Conservation (phyloP, 176 grass and related monocot species). For the Coix lacrymajobi region DNA sequence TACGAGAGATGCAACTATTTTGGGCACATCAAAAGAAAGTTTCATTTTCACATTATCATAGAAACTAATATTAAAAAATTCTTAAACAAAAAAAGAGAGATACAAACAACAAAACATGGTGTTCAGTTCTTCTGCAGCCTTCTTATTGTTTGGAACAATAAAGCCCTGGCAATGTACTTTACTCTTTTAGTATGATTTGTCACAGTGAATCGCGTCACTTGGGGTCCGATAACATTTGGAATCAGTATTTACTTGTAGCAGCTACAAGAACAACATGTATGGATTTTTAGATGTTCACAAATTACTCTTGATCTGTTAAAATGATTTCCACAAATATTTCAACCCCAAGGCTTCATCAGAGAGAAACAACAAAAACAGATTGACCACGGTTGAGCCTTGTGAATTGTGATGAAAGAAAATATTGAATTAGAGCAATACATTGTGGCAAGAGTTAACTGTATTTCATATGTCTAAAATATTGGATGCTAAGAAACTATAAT, state of each 20-base stretch:
- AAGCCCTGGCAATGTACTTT: conserved; percentile 1
- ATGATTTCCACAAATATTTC: not conserved
- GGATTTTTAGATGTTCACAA: not conserved
- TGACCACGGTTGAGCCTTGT: not conserved
- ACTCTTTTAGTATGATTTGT: conserved; percentile 10
- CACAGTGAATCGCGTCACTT: not conserved
- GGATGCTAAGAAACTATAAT: not conserved
- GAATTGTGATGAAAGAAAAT: not conserved
- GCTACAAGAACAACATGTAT: not conserved
- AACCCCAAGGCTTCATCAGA: not conserved
- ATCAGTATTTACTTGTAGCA: not conserved
- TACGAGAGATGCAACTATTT: not conserved
- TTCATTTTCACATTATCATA: not conserved
- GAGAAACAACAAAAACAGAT: not conserved
- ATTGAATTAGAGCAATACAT: conserved; percentile 3
- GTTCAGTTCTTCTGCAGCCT: conserved; percentile 7
- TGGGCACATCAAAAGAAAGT: conserved; percentile 1
- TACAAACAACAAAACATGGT: not conserved
- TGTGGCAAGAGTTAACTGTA: not conserved
- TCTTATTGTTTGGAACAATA: conserved; percentile 1
- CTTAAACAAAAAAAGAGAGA: not conserved
- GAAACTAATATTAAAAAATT: not conserved
- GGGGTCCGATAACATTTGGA: not conserved
- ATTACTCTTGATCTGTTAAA: conserved; percentile 1
- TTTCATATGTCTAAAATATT: not conserved